phyloP scores from a whole-genome alignment of 2,329 filamentous ascomycete genomes.

The Falciphora oryzae region DNA sequence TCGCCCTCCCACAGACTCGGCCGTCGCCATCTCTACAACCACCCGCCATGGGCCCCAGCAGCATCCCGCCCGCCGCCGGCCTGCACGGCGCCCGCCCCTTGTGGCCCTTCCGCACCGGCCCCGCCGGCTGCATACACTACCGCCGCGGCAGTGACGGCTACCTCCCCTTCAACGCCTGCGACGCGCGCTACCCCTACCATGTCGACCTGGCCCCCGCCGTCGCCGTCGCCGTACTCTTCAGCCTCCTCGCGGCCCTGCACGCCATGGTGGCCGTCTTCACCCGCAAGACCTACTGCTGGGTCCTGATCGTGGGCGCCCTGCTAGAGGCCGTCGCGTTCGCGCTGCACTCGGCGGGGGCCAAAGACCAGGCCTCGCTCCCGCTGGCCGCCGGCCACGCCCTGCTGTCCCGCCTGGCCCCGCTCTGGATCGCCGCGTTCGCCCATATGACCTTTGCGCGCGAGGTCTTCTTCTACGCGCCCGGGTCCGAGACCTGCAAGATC shows the following conservation, averaged over 20 bases:
- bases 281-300: slow-evolving; percentile 24
- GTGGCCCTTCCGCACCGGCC: too few relatives aligned
- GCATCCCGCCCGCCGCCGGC: too few relatives aligned
- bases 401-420: slow-evolving; percentile 35
- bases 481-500: slow-evolving; percentile 24
- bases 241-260: slow-evolving; percentile 18
- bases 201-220: slow-evolving; percentile 22
- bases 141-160: slow-evolving; percentile 19
- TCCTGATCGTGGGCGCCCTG: slow-evolving; percentile 34
- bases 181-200: slow-evolving; percentile 24
- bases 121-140: too few relatives aligned
- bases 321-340: slow-evolving; percentile 33
- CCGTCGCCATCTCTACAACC: too few relatives aligned
- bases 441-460: slow-evolving; percentile 39
- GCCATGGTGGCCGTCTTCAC: slow-evolving; percentile 18
- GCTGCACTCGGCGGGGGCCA: slow-evolving; percentile 29
- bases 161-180: slow-evolving; percentile 22
- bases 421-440: slow-evolving; percentile 39
- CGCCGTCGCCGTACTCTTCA: slow-evolving; percentile 21
- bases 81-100: too few relatives aligned
- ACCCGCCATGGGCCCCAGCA: background rate
- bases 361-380: slow-evolving; percentile 30
- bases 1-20: background rate
- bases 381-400: slow-evolving; percentile 27
- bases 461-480: slow-evolving; percentile 32